These are phyloP conservation scores for Setaria italica DNA, from an alignment of 202 grass and related monocot genomes.

Conservation along the genomic window DNA sequence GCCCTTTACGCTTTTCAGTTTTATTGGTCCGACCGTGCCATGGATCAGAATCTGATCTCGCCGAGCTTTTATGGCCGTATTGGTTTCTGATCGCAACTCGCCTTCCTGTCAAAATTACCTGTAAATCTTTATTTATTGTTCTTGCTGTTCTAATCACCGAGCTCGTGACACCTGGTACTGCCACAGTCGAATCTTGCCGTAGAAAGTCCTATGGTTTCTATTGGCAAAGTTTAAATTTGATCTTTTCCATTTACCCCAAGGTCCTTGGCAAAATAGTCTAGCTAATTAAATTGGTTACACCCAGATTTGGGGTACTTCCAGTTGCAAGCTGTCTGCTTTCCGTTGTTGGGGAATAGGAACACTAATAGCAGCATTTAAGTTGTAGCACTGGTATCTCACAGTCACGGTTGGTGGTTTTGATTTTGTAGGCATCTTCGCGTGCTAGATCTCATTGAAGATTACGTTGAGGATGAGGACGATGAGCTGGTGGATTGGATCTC, in stretches of 20 bases:
- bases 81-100: slow-evolving; percentile 36
- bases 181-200: slow-evolving; percentile 39
- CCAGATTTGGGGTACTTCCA: slow-evolving; percentile 10
- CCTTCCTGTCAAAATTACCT: slow-evolving; percentile 29
- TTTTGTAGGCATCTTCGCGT: slow-evolving; percentile 66
- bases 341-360: slow-evolving; percentile 17
- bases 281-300: slow-evolving; percentile 5
- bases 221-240: not conserved
- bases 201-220: not conserved
- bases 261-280: slow-evolving; percentile 3
- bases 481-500: slow-evolving; percentile 85
- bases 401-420: slow-evolving; percentile 18
- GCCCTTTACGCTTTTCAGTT: slow-evolving; percentile 55
- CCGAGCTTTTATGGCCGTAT: slow-evolving; percentile 41
- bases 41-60: slow-evolving; percentile 57
- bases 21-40: slow-evolving; percentile 40
- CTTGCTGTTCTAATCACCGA: slow-evolving; percentile 19
- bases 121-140: slow-evolving; percentile 33
- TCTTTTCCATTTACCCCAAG: not conserved
- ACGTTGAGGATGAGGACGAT: slow-evolving; percentile 59
- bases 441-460: slow-evolving; percentile 84
- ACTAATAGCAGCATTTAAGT: not conserved
- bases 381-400: slow-evolving; percentile 19
- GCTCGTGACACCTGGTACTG: slow-evolving; percentile 30
- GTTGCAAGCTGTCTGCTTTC: not conserved